A percentile compares a stretch with the other conserved stretches of the same genome.
These are phyloP conservation scores for Silybum marianum DNA, from an alignment of 129 eudicot species.

Conservation along the genomic window DNA sequence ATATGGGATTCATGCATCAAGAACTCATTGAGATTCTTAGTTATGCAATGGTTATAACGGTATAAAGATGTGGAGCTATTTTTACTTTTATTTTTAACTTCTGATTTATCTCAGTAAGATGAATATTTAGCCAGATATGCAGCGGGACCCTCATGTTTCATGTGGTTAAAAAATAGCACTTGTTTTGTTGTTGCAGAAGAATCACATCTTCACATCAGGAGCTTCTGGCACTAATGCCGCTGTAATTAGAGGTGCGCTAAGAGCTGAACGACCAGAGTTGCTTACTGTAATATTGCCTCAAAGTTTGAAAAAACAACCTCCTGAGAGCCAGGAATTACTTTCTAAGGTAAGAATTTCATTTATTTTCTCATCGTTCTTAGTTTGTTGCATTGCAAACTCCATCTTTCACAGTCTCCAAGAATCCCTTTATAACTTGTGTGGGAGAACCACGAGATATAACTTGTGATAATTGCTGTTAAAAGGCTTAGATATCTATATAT, in stretches of 20 bases:
- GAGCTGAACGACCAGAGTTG: constrained; percentile 92
- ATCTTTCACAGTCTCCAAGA: neutral
- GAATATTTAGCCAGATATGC: neutral
- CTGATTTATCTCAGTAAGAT: neutral
- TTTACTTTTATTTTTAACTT: constrained; percentile 7
- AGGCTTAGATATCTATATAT: neutral
- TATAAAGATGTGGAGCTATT: constrained; percentile 29
- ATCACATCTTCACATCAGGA: constrained; percentile 94
- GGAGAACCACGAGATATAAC: neutral
- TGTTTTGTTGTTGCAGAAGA: constrained; percentile 57
- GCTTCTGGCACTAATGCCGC: constrained; percentile 99
- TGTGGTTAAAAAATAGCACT: neutral
- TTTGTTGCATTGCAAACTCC: neutral
- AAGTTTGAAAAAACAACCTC: constrained; percentile 92
- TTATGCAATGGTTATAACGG: constrained; percentile 97
- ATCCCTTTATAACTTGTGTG: neutral
- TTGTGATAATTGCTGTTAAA: neutral
- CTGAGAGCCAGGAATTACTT: constrained; percentile 95
- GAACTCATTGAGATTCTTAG: constrained; percentile 98
- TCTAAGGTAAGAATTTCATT: constrained; percentile 62
- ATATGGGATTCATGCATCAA: constrained; percentile 99
- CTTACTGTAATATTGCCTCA: constrained; percentile 97
- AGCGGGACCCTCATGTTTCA: neutral
- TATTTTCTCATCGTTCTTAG: neutral
- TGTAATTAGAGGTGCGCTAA: constrained; percentile 95